Percentiles rank a stretch among this genome's conserved stretches.
Conservation (phyloP, 352 stramenopile genomes). For the Pythium brachiatum region DNA sequence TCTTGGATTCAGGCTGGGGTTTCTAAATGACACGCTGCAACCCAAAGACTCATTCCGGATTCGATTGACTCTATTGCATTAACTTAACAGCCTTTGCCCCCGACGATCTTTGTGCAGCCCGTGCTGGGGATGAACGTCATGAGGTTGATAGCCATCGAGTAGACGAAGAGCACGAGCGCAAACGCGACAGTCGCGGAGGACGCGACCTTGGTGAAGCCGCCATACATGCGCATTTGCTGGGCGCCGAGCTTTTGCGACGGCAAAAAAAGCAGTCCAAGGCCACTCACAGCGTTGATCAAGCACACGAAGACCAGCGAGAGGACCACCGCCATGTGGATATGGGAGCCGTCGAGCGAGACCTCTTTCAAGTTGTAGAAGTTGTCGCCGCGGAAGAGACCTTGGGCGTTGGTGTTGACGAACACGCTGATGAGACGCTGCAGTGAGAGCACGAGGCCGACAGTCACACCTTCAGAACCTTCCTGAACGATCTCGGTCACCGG, state of each 20-base stretch:
- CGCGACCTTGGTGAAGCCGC: slow-evolving; percentile 53
- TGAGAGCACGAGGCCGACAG: slow-evolving; percentile 26
- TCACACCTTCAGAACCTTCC: slow-evolving; percentile 28
- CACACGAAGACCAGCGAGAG: slow-evolving; percentile 32
- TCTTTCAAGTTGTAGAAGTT: slow-evolving; percentile 23
- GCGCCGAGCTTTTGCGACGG: slow-evolving; percentile 58
- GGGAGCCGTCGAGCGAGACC: slow-evolving; percentile 21
- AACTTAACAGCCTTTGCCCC: slow-evolving; percentile 9
- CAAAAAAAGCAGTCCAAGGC: slow-evolving; percentile 33
- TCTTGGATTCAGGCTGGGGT: too few relatives aligned
- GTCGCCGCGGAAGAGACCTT: slow-evolving; percentile 29
- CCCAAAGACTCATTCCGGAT: too few relatives aligned
- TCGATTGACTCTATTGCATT: not conserved
- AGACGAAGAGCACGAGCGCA: slow-evolving; percentile 58
- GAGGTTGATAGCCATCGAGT: slow-evolving; percentile 51
- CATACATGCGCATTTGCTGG: slow-evolving; percentile 62
- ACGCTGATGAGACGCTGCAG: slow-evolving; percentile 31
- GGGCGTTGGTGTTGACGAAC: slow-evolving; percentile 31
- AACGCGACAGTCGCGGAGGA: slow-evolving; percentile 51
- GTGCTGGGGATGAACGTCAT: slow-evolving; percentile 24
- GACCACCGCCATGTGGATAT: slow-evolving; percentile 22
- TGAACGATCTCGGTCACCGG: slow-evolving; percentile 35
- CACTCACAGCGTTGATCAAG: slow-evolving; percentile 30
- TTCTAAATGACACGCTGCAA: too few relatives aligned
- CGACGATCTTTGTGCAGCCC: slow-evolving; percentile 12